Conservation (phyloP, 2,329 filamentous ascomycete species). For the Calonectria fujianensis region DNA sequence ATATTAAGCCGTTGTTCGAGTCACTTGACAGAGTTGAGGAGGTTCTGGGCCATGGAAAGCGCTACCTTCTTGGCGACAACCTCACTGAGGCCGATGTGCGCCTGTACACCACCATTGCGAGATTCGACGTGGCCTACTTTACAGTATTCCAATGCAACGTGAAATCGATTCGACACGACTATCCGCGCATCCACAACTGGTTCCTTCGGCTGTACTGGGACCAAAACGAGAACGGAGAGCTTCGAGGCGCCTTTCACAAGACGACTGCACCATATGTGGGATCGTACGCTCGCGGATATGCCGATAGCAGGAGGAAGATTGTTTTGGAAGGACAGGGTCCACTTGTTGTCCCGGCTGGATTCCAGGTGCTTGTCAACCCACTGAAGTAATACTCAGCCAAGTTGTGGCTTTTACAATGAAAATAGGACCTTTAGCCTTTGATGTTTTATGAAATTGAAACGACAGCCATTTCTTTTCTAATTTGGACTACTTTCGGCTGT, state of each 20-base stretch:
- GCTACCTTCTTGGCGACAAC: constrained; percentile 77
- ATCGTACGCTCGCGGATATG: constrained; percentile 11
- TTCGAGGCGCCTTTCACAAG: constrained; percentile 31
- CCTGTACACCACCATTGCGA: constrained; percentile 78
- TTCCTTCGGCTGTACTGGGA: constrained; percentile 84
- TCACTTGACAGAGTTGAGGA: constrained; percentile 79
- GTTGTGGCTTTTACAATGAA: background rate
- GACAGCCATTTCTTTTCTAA: background rate
- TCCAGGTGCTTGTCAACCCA: constrained; percentile 27
- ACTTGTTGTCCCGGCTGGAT: constrained; percentile 26
- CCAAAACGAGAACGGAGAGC: constrained; percentile 46
- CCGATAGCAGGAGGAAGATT: constrained; percentile 8
- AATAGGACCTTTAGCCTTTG: background rate
- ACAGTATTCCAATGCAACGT: constrained; percentile 80
- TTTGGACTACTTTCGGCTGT: background rate
- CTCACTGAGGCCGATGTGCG: constrained; percentile 83
- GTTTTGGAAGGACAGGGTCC: constrained; percentile 26
- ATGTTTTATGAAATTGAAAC: background rate
- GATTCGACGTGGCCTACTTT: constrained; percentile 82
- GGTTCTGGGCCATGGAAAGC: constrained; percentile 68
- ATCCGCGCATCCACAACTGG: constrained; percentile 81
- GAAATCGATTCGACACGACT: constrained; percentile 78
- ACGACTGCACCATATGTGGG: constrained; percentile 28
- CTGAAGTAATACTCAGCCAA: background rate
- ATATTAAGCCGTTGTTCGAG: constrained; percentile 76